A percentile compares a stretch with the other conserved stretches of the same genome.
Conservation (phyloP, 768 basidiomycete species). For the Leucosporidium scottii region DNA sequence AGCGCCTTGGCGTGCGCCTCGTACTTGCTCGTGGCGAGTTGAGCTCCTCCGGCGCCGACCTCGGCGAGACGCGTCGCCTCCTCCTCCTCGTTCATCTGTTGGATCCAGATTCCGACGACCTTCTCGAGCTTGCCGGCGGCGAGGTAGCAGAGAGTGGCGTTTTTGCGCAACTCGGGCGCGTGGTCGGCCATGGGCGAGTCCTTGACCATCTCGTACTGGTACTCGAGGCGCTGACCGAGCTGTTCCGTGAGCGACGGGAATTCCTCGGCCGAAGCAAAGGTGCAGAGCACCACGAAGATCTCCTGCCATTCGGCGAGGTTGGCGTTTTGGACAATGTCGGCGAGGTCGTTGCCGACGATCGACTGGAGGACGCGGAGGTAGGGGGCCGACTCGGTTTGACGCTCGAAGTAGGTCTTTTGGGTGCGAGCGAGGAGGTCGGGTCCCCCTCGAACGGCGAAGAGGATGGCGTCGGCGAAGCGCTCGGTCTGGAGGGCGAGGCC, state of each 20-base stretch:
- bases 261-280: constrained; percentile 77
- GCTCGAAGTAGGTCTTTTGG: constrained; percentile 88
- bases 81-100: constrained; percentile 85
- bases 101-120: constrained; percentile 81
- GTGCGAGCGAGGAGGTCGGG: constrained; percentile 76
- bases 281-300: constrained; percentile 92
- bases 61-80: constrained; percentile 46
- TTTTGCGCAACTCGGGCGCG: constrained; percentile 58
- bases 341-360: constrained; percentile 83
- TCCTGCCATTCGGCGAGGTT: constrained; percentile 92
- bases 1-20: constrained; percentile 76
- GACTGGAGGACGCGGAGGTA: constrained; percentile 92
- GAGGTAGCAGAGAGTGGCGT: constrained; percentile 87
- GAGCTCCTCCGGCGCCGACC: constrained; percentile 33
- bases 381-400: constrained; percentile 63
- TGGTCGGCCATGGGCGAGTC: constrained; percentile 42
- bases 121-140: constrained; percentile 83
- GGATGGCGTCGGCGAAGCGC: constrained; percentile 86
- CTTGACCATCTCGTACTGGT: constrained; percentile 58
- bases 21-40: constrained; percentile 45
- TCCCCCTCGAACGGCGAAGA: constrained; percentile 86
- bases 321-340: constrained; percentile 92
- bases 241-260: constrained; percentile 84
- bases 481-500: constrained; percentile 80
- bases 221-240: constrained; percentile 82